phyloP scores from a whole-genome alignment of 163 green algal species.

The Scenedesmus sp. region DNA sequence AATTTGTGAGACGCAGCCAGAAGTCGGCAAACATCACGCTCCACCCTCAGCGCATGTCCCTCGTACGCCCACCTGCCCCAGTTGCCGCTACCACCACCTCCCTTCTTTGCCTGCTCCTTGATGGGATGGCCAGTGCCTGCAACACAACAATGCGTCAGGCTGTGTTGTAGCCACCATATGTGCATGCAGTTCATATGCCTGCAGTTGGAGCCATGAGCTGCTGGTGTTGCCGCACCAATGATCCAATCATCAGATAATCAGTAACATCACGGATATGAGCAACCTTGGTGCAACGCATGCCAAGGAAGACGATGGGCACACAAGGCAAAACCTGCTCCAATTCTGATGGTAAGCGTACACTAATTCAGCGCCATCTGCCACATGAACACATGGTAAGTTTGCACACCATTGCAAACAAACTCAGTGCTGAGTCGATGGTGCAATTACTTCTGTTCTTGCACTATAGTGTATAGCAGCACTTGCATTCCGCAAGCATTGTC shows the following conservation, averaged over 20 bases:
- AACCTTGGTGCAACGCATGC: no score
- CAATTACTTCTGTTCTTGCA: background rate
- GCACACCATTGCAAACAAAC: no score
- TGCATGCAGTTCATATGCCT: background rate
- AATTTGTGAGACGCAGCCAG: background rate
- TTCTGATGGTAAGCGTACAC: no score
- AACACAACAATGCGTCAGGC: background rate
- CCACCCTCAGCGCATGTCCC: background rate
- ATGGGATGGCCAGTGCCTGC: conserved; percentile 37
- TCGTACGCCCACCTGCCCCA: conserved; percentile 29
- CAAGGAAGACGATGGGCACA: no score
- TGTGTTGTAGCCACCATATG: background rate
- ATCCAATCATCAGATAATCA: no score
- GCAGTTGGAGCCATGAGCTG: no score
- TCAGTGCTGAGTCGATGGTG: background rate
- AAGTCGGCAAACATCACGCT: background rate
- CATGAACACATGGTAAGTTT: no score
- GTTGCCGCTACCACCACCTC: conserved; percentile 34
- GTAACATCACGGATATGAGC: no score
- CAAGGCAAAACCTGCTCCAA: no score
- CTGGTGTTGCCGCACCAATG: no score
- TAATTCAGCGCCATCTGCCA: no score
- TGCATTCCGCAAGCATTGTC: background rate
- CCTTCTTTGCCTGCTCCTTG: conserved; percentile 47
- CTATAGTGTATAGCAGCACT: background rate